Evolutionary conservation across 2,329 filamentous ascomycete genomes (phyloP).

Genomic region (Dactylellina parvicollis): DNA sequence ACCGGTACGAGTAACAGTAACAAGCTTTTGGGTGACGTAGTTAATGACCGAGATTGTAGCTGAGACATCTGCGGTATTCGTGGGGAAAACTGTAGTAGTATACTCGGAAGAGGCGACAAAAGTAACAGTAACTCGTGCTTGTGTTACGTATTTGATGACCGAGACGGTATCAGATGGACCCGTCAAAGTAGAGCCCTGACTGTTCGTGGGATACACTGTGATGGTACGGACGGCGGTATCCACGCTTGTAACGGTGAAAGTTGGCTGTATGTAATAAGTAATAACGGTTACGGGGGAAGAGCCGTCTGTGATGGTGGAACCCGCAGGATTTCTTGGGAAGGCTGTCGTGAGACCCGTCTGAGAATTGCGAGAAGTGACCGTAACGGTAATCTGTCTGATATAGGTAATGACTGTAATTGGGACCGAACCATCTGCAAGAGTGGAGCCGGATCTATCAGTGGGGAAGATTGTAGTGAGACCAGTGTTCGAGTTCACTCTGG

Average conservation of each 20-base stretch:
- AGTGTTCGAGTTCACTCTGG: neutral
- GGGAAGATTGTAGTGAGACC: neutral
- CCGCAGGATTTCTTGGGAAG: neutral
- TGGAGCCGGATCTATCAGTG: neutral
- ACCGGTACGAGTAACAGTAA: neutral
- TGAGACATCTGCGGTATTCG: neutral
- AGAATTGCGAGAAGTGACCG: neutral
- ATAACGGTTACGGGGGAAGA: neutral
- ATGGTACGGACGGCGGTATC: neutral
- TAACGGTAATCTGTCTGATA: neutral
- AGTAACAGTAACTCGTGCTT: too few relatives aligned
- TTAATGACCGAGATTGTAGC: neutral
- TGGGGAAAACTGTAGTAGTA: neutral
- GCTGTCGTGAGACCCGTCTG: neutral
- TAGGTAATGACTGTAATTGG: neutral
- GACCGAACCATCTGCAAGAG: neutral
- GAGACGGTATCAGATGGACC: neutral
- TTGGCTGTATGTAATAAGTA: neutral
- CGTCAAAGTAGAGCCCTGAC: neutral
- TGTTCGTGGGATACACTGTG: neutral
- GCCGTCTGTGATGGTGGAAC: slow-evolving; percentile 1
- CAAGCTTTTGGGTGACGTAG: neutral
- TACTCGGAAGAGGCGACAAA: too few relatives aligned
- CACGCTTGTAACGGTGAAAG: neutral
- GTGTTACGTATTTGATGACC: too few relatives aligned